Base-by-base conservation (phyloP, 768 basidiomycete genomes). In the Pilatotrama ljubarskyi region DNA sequence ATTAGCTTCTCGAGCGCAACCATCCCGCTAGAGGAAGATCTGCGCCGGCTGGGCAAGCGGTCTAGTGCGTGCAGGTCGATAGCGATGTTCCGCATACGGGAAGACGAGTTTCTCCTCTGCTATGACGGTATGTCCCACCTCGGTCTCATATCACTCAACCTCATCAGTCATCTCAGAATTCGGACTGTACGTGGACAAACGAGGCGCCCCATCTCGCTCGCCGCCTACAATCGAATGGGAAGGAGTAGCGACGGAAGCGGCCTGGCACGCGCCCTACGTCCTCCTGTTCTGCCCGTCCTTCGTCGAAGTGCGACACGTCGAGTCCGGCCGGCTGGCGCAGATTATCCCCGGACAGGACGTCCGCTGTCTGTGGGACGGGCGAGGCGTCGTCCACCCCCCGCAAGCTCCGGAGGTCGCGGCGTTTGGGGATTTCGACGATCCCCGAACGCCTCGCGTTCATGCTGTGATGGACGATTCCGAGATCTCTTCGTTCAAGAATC, bases 21-120 rank as follows among this genome's bases (percentile, higher is more conserved):
- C 22, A 79, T 82, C 44, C 78, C 79, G 1, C 73, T 76, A 29
- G 70, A 74, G 22, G 76, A 77, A 29, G 77, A 79, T 52, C 70
- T 76, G 8, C 67, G 69, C 1, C 22, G 51, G 4, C 51, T 79
- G 38, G 74, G 76, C 38, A 77, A 75, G 55, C 70, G 77, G 3
- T 77, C 77, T 59, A 74, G 78, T 42, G 67, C 72, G 18, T 75
- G 73, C 5, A 70, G 71, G 49, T 79, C 81, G 0, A 63, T 83
- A n/a, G 80, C 79, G 14, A 79, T 82, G 76, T 81, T 78, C 73
- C 66, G 81, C 15, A 75, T 79, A 18, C 77, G 76, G 15, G 80
- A 81, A 62, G 78, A 74, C 55, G 78, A 80, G 64, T 83, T 83
- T 66, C 64, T 83, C 20, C 74, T 83, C 17, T 79, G 77, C 62